These are phyloP conservation scores for Ophiostoma tasmaniense DNA, from an alignment of 2,329 filamentous ascomycete species.

Conservation along the genomic window DNA sequence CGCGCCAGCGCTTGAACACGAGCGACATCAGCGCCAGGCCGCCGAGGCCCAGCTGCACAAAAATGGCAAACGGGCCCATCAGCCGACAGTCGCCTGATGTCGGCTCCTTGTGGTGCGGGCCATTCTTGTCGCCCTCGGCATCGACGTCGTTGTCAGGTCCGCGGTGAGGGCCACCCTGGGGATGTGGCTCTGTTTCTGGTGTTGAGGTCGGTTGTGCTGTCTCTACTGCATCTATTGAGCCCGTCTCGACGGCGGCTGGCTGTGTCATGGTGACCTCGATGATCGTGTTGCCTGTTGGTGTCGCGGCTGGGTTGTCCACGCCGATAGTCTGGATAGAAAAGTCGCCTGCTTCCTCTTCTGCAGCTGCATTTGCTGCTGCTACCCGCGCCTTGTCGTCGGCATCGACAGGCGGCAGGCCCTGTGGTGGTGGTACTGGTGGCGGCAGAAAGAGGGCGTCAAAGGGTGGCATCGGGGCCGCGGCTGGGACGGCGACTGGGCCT, in stretches of 20 bases:
- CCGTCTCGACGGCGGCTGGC: neutral
- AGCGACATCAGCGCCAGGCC: conserved; percentile 73
- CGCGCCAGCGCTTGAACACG: conserved; percentile 88
- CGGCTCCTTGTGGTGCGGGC: conserved; percentile 12
- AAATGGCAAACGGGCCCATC: conserved; percentile 79
- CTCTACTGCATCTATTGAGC: neutral
- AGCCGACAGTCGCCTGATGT: conserved; percentile 72
- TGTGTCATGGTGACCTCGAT: conserved; percentile 21
- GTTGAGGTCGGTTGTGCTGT: neutral
- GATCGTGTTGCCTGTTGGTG: neutral
- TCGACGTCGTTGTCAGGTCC: neutral
- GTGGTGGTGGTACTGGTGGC: conserved; percentile 12
- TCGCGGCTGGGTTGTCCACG: neutral
- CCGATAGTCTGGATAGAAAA: conserved; percentile 18
- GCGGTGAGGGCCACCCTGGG: neutral
- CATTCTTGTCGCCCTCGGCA: conserved; percentile 5
- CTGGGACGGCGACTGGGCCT: neutral
- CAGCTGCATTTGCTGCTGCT: neutral
- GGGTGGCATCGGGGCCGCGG: neutral
- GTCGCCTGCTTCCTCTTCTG: neutral
- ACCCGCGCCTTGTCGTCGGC: neutral
- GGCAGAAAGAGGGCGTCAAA: conserved; percentile 10
- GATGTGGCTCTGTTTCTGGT: neutral
- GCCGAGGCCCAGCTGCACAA: conserved; percentile 83
- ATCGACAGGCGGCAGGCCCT: conserved; percentile 9